These are phyloP conservation scores for Vitis hybrid DNA, from an alignment of 177 flowering plant genomes.

Conservation along the genomic window DNA sequence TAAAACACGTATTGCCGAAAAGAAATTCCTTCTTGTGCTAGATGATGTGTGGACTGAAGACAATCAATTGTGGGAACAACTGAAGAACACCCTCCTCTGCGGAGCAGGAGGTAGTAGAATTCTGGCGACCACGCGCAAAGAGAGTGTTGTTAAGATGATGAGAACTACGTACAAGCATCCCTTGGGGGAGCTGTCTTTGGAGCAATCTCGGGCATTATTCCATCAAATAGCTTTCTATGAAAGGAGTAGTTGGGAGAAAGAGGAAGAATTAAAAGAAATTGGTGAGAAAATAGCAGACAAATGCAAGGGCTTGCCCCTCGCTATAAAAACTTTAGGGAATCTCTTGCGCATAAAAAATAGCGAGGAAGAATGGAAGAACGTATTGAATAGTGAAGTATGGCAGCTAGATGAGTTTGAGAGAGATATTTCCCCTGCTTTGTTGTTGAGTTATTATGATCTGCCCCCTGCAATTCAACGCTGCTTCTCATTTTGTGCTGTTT, in stretches of 20 bases:
- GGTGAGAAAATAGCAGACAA: constrained; percentile 11
- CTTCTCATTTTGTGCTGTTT: no score
- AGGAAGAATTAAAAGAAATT: constrained; percentile 1
- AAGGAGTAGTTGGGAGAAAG: neutral
- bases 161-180: neutral
- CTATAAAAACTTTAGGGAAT: constrained; percentile 15
- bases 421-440: no score
- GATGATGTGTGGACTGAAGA: constrained; percentile 14
- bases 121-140: constrained; percentile 3
- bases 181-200: neutral
- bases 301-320: constrained; percentile 22
- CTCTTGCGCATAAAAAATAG: neutral
- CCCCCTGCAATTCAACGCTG: no score
- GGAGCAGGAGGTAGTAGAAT: constrained; percentile 25
- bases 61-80: constrained; percentile 9
- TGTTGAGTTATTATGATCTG: no score
- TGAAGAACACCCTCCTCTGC: constrained; percentile 1
- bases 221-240: constrained; percentile 1
- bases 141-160: constrained; percentile 1
- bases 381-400: constrained; percentile 13
- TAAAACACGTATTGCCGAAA: neutral
- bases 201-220: constrained; percentile 15
- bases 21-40: constrained; percentile 7
- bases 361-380: constrained; percentile 1
- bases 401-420: neutral